Percentiles rank a stretch among this genome's conserved stretches.
phyloP scores from a whole-genome alignment of 495 filamentous ascomycete species.

The Daldinia childiae region DNA sequence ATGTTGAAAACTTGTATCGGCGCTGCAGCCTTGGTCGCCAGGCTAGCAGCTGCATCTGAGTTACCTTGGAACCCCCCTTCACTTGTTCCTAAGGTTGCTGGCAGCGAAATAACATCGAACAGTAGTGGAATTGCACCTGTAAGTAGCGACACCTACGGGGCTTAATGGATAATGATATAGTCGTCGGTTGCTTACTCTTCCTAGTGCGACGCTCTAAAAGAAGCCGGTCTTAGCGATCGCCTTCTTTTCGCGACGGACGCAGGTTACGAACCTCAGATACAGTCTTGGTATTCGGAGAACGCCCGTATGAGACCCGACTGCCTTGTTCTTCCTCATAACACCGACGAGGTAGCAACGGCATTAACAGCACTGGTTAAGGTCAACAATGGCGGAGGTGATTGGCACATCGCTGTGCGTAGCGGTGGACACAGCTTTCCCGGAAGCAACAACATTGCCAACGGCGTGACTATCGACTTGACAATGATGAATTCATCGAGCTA shows the following conservation, averaged over 20 bases:
- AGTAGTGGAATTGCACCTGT: constrained; percentile 21
- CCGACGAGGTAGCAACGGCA: constrained; percentile 50
- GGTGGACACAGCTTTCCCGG: constrained; percentile 55
- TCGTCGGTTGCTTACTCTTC: constrained; percentile 1
- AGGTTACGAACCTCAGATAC: constrained; percentile 38
- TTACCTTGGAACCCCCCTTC: not conserved
- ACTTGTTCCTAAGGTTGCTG: constrained; percentile 4
- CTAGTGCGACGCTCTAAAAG: constrained; percentile 40
- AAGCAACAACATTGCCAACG: constrained; percentile 54
- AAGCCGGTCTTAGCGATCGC: constrained; percentile 38
- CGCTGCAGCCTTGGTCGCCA: not conserved
- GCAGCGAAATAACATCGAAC: not conserved
- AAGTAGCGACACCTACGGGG: not conserved
- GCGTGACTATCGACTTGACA: constrained; percentile 63
- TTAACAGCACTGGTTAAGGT: constrained; percentile 44
- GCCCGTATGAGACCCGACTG: constrained; percentile 49
- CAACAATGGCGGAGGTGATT: constrained; percentile 48
- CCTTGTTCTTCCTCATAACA: constrained; percentile 49
- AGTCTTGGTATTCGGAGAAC: constrained; percentile 58
- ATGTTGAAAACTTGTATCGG: constrained; percentile 20
- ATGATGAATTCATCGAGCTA: constrained; percentile 56
- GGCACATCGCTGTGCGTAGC: constrained; percentile 59
- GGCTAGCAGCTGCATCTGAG: not conserved
- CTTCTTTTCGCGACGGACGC: constrained; percentile 38
- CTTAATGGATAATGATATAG: not conserved